Evolutionary conservation across 176 grass and related monocot genomes (phyloP), one percentile per base, ranked within the genome.

Genomic region (Zoysia japonica): DNA sequence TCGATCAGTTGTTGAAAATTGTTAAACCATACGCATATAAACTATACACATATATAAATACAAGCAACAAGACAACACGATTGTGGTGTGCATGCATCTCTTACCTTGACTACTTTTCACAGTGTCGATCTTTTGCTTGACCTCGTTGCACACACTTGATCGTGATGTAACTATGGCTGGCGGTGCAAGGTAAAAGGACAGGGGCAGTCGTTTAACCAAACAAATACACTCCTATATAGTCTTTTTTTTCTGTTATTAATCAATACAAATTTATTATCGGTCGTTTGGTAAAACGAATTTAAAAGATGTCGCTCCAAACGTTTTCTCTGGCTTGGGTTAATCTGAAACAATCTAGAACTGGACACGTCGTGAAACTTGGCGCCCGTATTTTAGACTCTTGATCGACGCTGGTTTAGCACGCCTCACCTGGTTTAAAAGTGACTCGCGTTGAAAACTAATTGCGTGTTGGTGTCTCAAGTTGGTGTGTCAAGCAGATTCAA

Each of bases 291-390:
- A 28, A 28, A 28, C 28, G 28, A 28, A 28, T 28, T 28, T 28
- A 28, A 28, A 28, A 28, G 28, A 28, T 28, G 28, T 28, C 28
- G 28, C 28, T 28, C 28, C 28, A 28, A 28, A 28, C 28, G 28
- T 28, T 76, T 28, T 76, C 63, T 19, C 46, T 28, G 42, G 5
- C 37, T 80, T 81, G 48, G 11, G 20, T 16, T 47, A 28, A 28
- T 28, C 28, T 47, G 12, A 64, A 56, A 64, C 77, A 38, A 84
- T 64, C 54, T 42, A 63, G 47, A 80, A 48, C 4, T 54, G 1
- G 76, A 80, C 86, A 88, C 70, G 75, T 88, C 2, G 53, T 11
- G 47, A 74, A 84, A 69, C 53, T 84, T 63, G 20, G 75, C 0
- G 16, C 68, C n/a, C 20, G 2, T 39, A 68, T 67, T 75, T 40